Evolutionary conservation across 306 rosid genomes (phyloP).

Genomic region (Heteromeles arbutifolia): DNA sequence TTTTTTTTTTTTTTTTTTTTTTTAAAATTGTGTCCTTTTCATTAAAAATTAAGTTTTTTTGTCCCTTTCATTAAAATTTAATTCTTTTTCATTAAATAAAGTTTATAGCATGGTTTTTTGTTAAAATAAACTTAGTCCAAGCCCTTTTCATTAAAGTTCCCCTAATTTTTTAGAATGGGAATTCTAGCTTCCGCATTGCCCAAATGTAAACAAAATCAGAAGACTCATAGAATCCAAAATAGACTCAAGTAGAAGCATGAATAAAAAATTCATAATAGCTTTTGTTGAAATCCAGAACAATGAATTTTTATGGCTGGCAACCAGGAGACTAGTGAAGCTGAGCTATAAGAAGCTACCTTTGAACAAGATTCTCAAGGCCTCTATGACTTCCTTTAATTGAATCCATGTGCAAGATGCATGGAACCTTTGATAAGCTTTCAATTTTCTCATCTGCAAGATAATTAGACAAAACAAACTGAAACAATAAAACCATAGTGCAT

Average conservation of each 20-base stretch:
- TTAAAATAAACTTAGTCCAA: too few relatives aligned
- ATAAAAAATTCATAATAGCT: not conserved
- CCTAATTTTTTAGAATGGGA: not conserved
- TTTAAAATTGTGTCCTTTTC: too few relatives aligned
- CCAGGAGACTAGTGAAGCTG: not conserved
- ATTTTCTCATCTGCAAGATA: constrained; percentile 38
- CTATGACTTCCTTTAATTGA: constrained; percentile 64
- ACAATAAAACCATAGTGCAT: constrained; percentile 1
- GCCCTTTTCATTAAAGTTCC: too few relatives aligned
- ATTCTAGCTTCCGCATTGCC: not conserved
- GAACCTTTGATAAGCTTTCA: constrained; percentile 37
- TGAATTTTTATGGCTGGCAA: not conserved
- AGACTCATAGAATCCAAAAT: not conserved
- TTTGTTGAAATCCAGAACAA: not conserved
- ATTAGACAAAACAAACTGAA: constrained; percentile 3
- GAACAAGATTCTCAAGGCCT: constrained; percentile 54
- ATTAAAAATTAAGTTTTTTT: too few relatives aligned
- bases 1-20: too few relatives aligned
- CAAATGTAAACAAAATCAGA: not conserved
- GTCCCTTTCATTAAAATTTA: too few relatives aligned
- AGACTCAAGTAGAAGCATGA: not conserved
- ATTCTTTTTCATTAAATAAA: too few relatives aligned
- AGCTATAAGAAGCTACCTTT: constrained; percentile 40
- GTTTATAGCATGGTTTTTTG: too few relatives aligned
- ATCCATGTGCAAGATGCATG: constrained; percentile 82